Evolutionary conservation across 169 alveolate genomes (phyloP), one percentile per base, ranked within the genome.

Genomic region (Plasmodium gonderi): DNA sequence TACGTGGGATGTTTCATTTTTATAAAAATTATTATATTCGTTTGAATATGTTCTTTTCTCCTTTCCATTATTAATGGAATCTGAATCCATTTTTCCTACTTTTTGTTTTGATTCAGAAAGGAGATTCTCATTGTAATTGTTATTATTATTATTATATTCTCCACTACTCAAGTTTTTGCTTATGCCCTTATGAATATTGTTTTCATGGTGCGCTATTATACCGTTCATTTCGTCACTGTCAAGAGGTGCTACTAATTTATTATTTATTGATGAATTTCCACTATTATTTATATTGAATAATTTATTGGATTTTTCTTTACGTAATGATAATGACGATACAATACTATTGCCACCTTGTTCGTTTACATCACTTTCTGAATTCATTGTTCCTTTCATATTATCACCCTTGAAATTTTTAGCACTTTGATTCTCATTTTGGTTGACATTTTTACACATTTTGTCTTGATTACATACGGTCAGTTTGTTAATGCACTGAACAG

Each of bases 401-500:
- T 83, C 92, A n/a, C 82, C 75, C 38, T 83, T 69, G 14, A 69
- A 14, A 51, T 38, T 74, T 51, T 76, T 87, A 47, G 26, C 64
- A 47, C 44, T 85, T 5, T 40, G 65, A 77, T 60, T 64, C 12
- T 36, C 85, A 29, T 75, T 47, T 3, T 87, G 78, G 26, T 51
- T 75, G 14, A 85, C 36, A 23, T 38, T 54, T 87, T 87, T 87
- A 38, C 87, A 49, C 72, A 87, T 51, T 47, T 87, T 75, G 2
- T 87, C 87, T 42, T 87, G 93, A 31, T 87, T 87, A 23, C 93
- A 87, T 31, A 87, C 67, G 17, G 74, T 75, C 33, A 87, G 42
- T 31, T 75, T 87, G 79, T 87, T 87, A 49, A 87, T 87, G 79
- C 93, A 87, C 29, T 87, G 93, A 8, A 87, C 93, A 26, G 93